Base-by-base conservation (phyloP, 345 rosid genomes). In the Ceriops tagal region DNA sequence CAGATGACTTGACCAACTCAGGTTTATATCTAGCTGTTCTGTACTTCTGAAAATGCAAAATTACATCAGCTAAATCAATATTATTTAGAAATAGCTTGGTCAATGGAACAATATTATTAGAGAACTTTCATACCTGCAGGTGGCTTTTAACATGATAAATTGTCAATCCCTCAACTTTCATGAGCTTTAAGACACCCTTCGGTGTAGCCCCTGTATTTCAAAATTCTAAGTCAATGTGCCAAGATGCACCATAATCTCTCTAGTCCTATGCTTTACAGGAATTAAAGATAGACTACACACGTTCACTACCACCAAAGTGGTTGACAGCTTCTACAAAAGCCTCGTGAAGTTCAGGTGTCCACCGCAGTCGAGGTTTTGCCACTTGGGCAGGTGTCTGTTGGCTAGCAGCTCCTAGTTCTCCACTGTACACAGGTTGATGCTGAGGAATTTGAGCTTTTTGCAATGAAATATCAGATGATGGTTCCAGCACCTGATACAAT, bases 141-240 rank as follows among this genome's bases (percentile, higher is more conserved):
- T 93, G 98, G 81, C 98, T 93, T 88, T 93, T 93, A 71, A 93
- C 96, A 76, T 93, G 96, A 79, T 93, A 93, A 78, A 93, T 91
- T 58, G 98, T 93, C 78, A 93, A 72, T 62, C 89, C 84, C 47
- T 85, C 88, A 55, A 79, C 88, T 66, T 91, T 87, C 87, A 93
- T 91, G 62, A 82, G 88, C 83, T 84, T 93, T 68, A 93, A 68
- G 64, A 93, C 87, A 66, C 96, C 95, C 77, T 93, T 93, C 28
- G 97, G 97, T 5, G 98, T 93, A 74, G 98, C 97, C 73, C 96
- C 98, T 93, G 83, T 37, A 69, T 71, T 66, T 71, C 61, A 52
- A 80, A 68, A 64, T 35, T 53, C 64, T 47, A 68, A 24, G 57
- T 71, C 65, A 75, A 59, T 22, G 62, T 13, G 56, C 31, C 52